Conservation (phyloP, 2,329 filamentous ascomycete genomes). For the Pseudocercospora vitis region DNA sequence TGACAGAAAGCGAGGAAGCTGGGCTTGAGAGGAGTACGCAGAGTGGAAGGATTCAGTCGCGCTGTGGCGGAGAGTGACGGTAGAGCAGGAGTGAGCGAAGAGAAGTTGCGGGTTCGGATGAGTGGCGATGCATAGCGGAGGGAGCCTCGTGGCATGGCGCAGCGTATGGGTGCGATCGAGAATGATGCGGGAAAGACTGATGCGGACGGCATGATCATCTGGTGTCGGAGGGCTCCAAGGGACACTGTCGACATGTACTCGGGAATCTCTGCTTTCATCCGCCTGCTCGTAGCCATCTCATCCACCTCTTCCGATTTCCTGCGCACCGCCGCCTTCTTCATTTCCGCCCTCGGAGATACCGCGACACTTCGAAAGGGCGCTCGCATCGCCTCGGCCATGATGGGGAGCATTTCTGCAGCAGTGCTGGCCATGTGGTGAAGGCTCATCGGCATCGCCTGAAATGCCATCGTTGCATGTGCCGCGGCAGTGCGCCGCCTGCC, state of each 20-base stretch:
- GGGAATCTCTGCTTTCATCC: slow-evolving; percentile 7
- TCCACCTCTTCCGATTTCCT: slow-evolving; percentile 2
- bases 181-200: slow-evolving; percentile 9
- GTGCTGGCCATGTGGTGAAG: slow-evolving; percentile 49
- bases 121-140: slow-evolving; percentile 41
- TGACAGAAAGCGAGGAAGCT: slow-evolving; percentile 42
- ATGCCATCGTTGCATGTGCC: slow-evolving; percentile 48
- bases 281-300: background rate
- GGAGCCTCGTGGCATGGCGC: slow-evolving; percentile 36
- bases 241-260: slow-evolving; percentile 26
- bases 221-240: slow-evolving; percentile 12
- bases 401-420: slow-evolving; percentile 43
- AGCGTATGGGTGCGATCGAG: slow-evolving; percentile 20
- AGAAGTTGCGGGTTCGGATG: slow-evolving; percentile 33
- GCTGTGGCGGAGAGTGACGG: slow-evolving; percentile 44
- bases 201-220: slow-evolving; percentile 7
- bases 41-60: slow-evolving; percentile 35
- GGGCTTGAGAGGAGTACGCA: slow-evolving; percentile 20
- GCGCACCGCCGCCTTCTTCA: background rate
- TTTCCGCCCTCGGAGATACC: background rate
- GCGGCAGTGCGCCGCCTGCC: slow-evolving; percentile 15
- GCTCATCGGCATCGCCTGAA: slow-evolving; percentile 49
- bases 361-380: slow-evolving; percentile 25
- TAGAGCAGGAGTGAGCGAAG: slow-evolving; percentile 24
- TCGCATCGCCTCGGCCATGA: slow-evolving; percentile 41